A percentile compares a stretch with the other conserved stretches of the same genome.
Evolutionary conservation across 208 protist species (phyloP).

Genomic region (Leishmania tropica): DNA sequence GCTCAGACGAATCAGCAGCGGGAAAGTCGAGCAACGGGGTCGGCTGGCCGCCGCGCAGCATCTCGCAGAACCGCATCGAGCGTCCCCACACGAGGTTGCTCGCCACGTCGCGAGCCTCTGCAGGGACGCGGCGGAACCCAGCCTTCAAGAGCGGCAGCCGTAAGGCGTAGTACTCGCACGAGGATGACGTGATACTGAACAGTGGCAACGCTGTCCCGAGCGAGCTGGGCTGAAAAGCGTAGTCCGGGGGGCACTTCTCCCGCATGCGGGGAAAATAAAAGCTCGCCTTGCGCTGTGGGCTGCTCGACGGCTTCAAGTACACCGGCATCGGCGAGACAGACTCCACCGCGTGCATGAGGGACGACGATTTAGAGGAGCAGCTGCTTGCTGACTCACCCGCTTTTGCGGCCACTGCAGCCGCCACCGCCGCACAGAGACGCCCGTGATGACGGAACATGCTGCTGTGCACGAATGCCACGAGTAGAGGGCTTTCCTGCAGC

Average conservation of each 20-base stretch:
- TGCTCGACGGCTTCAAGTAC: conserved; percentile 74
- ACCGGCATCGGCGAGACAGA: conserved; percentile 38
- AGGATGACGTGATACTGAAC: conserved; percentile 76
- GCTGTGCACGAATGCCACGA: background rate
- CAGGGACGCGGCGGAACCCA: conserved; percentile 70
- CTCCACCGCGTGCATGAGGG: conserved; percentile 10
- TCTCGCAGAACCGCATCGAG: conserved; percentile 54
- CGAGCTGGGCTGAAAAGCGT: conserved; percentile 33
- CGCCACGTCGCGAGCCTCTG: conserved; percentile 24
- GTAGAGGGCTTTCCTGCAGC: too few species aligned
- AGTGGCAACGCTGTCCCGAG: conserved; percentile 71
- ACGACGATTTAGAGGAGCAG: background rate
- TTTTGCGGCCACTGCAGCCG: background rate
- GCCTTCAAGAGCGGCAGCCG: conserved; percentile 90
- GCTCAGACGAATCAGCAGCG: conserved; percentile 5
- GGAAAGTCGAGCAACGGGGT: conserved; percentile 8
- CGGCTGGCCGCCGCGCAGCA: conserved; percentile 4
- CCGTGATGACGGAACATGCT: conserved; percentile 4
- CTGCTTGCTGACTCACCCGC: background rate
- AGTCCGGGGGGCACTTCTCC: conserved; percentile 21
- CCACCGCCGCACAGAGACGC: background rate
- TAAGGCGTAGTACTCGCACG: conserved; percentile 96
- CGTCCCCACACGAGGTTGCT: conserved; percentile 81
- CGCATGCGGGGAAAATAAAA: conserved; percentile 84
- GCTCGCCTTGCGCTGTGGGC: conserved; percentile 65